phyloP scores from a whole-genome alignment of 176 grass and related monocot species.

The Cocos nucifera region DNA sequence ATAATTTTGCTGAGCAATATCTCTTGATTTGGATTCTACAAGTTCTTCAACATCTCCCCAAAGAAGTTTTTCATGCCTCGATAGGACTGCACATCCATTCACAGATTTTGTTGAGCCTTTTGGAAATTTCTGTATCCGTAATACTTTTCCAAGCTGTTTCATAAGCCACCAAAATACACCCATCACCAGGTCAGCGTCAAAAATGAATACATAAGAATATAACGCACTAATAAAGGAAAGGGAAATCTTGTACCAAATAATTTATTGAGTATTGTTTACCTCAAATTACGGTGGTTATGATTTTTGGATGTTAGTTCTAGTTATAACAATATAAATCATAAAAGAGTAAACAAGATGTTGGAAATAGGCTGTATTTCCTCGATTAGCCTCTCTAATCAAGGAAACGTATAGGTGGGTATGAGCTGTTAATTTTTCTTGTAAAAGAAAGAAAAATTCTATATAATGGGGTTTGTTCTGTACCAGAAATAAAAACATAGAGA shows the following conservation, averaged over 20 bases:
- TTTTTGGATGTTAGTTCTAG: too few species aligned
- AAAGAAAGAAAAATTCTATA: too few species aligned
- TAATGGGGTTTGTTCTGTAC: too few species aligned
- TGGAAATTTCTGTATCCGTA: slow-evolving; percentile 56
- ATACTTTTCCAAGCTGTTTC: slow-evolving; percentile 68
- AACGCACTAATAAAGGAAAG: not conserved
- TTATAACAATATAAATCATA: too few species aligned
- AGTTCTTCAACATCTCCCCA: slow-evolving; percentile 59
- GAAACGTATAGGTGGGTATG: too few species aligned
- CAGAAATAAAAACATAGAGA: too few species aligned
- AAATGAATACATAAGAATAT: not conserved
- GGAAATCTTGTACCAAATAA: not conserved
- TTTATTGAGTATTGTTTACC: too few species aligned
- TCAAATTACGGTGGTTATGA: too few species aligned
- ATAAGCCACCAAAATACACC: not conserved
- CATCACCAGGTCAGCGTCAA: not conserved
- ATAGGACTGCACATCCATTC: slow-evolving; percentile 39
- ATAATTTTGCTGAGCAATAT: slow-evolving; percentile 53
- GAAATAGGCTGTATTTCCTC: too few species aligned
- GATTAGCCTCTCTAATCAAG: too few species aligned
- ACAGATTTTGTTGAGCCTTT: slow-evolving; percentile 31
- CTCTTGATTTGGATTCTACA: slow-evolving; percentile 44
- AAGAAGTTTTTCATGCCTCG: slow-evolving; percentile 55
- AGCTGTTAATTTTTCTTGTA: too few species aligned
- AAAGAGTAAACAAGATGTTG: too few species aligned